Evolutionary conservation across 2,329 filamentous ascomycete genomes (phyloP).

Genomic region (Sporothrix mexicana): DNA sequence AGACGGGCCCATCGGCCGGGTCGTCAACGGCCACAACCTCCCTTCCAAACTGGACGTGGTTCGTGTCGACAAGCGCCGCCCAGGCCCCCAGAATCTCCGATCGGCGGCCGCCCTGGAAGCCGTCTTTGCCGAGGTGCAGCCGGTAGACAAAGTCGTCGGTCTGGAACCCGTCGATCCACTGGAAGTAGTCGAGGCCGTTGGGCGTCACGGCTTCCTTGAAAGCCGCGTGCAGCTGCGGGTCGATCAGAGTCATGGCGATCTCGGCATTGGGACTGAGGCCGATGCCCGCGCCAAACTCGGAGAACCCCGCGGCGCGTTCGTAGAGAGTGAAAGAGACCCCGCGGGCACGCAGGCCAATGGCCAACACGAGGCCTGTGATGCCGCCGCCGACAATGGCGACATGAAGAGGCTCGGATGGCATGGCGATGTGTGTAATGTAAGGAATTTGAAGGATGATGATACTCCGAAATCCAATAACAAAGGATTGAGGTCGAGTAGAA

Average conservation of each 20-base stretch:
- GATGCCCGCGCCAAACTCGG: conserved; percentile 59
- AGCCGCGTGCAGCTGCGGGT: conserved; percentile 47
- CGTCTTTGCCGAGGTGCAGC: conserved; percentile 49
- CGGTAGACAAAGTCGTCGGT: conserved; percentile 44
- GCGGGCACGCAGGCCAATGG: conserved; percentile 53
- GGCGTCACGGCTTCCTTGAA: conserved; percentile 49
- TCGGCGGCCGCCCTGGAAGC: conserved; percentile 51
- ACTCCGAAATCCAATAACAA: too few species aligned
- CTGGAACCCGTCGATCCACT: conserved; percentile 49
- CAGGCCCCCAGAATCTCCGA: conserved; percentile 51
- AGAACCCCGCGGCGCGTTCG: conserved; percentile 51
- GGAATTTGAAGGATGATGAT: neutral
- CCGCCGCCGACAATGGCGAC: conserved; percentile 59
- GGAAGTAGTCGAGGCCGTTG: conserved; percentile 52
- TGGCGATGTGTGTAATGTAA: neutral
- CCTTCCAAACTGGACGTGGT: conserved; percentile 45
- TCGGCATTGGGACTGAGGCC: conserved; percentile 60
- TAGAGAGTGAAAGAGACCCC: conserved; percentile 53
- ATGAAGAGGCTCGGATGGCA: conserved; percentile 34
- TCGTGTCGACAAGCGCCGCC: conserved; percentile 43
- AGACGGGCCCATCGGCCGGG: neutral
- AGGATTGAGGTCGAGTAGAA: too few species aligned
- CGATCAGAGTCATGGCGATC: conserved; percentile 50
- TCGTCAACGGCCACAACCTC: conserved; percentile 44
- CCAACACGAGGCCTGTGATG: conserved; percentile 57